Percentiles rank a stretch among this genome's conserved stretches.
phyloP scores from a whole-genome alignment of 805 yeast species.

The Ogataea angusta region DNA sequence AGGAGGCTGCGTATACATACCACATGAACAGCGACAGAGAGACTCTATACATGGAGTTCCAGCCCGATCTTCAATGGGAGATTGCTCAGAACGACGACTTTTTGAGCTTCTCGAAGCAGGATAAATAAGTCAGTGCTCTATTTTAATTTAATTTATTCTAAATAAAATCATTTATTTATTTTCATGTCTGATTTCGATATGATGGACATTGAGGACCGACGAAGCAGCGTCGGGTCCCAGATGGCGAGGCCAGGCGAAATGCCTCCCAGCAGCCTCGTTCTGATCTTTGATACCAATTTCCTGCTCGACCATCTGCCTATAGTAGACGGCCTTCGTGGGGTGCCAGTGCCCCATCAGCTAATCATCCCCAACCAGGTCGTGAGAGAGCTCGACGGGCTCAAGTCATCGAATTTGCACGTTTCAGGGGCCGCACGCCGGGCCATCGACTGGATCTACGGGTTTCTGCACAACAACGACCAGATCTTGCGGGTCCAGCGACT shows the following conservation, averaged over 20 bases:
- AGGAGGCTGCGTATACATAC: slow-evolving; percentile 65
- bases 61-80: slow-evolving; percentile 61
- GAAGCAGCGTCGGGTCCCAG: background rate
- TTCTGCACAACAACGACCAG: slow-evolving; percentile 49
- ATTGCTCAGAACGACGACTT: slow-evolving; percentile 29
- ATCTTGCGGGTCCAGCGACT: slow-evolving; percentile 64
- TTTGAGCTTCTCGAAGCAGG: slow-evolving; percentile 23
- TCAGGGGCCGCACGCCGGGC: slow-evolving; percentile 60
- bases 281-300: slow-evolving; percentile 84
- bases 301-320: slow-evolving; percentile 63
- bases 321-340: slow-evolving; percentile 47
- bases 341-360: slow-evolving; percentile 41
- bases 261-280: slow-evolving; percentile 19
- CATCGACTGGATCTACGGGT: slow-evolving; percentile 69
- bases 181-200: slow-evolving; percentile 2
- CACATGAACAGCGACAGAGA: slow-evolving; percentile 62
- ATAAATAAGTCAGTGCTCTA: background rate
- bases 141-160: background rate
- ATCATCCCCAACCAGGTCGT: slow-evolving; percentile 71
- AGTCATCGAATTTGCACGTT: slow-evolving; percentile 37
- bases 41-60: slow-evolving; percentile 67
- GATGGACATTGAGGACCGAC: slow-evolving; percentile 5
- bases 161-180: background rate
- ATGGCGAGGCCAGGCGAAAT: background rate
- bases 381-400: slow-evolving; percentile 80